These are phyloP conservation scores for Linderniella brevidens DNA, from an alignment of 257 asterid genomes.

Conservation along the genomic window DNA sequence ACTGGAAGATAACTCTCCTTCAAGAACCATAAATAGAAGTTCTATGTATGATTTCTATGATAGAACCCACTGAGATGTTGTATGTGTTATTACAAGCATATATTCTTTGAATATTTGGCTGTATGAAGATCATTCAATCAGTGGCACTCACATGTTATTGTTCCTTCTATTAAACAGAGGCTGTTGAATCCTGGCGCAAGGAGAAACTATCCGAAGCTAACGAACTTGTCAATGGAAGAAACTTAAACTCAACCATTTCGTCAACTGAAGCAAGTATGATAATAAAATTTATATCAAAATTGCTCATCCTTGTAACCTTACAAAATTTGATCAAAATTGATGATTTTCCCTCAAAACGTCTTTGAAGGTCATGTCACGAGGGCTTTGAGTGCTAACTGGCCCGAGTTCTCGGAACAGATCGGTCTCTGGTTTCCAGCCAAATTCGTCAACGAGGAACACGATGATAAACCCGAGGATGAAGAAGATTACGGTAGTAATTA, in stretches of 20 bases:
- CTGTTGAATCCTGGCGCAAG: conserved; percentile 60
- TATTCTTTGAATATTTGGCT: not conserved
- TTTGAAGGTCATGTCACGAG: conserved; percentile 34
- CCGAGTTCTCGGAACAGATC: conserved; percentile 38
- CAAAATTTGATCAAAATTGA: not conserved
- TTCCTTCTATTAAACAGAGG: conserved; percentile 32
- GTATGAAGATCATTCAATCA: not conserved
- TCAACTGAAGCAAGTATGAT: conserved; percentile 61
- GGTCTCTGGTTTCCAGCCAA: conserved; percentile 80
- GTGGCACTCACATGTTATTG: conserved; percentile 5
- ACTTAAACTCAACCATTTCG: conserved; percentile 38
- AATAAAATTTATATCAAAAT: conserved; percentile 4
- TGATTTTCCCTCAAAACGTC: not conserved
- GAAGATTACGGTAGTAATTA: conserved; percentile 52
- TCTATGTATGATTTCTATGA: too few species aligned
- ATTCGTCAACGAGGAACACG: conserved; percentile 44
- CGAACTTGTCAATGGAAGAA: conserved; percentile 22
- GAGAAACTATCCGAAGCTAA: conserved; percentile 44
- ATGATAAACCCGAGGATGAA: conserved; percentile 77
- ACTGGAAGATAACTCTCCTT: too few species aligned
- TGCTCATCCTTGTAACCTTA: conserved; percentile 2
- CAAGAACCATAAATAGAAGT: too few species aligned
- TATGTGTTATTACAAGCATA: too few species aligned
- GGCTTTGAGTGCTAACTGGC: conserved; percentile 57
- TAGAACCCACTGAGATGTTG: too few species aligned